phyloP scores from a whole-genome alignment of 306 rosid genomes.

The Casuarina cunninghamiana region DNA sequence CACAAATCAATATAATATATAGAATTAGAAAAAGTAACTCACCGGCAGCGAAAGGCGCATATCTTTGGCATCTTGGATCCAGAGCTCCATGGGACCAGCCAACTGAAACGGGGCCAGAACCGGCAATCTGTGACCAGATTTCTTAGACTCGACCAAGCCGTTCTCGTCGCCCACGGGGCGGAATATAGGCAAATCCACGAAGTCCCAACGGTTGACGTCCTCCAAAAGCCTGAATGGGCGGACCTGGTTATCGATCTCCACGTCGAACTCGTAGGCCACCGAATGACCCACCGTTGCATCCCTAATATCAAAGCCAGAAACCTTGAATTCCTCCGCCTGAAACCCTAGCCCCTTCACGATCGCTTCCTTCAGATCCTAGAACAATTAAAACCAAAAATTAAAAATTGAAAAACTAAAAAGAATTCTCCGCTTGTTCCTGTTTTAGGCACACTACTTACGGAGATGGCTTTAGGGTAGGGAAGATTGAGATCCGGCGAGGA shows the following conservation, averaged over 20 bases:
- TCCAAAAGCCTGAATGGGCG: constrained; percentile 86
- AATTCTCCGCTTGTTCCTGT: no score
- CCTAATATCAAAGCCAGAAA: constrained; percentile 74
- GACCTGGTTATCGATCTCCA: constrained; percentile 69
- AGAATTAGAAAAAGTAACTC: constrained; percentile 20
- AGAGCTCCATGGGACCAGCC: constrained; percentile 97
- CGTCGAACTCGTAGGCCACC: constrained; percentile 76
- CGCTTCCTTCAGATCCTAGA: constrained; percentile 80
- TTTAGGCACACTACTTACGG: constrained; percentile 34
- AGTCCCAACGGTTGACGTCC: constrained; percentile 79
- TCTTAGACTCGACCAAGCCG: constrained; percentile 47
- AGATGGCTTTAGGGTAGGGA: constrained; percentile 59
- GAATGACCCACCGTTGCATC: constrained; percentile 86
- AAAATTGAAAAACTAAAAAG: background rate
- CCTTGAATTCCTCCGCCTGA: constrained; percentile 55
- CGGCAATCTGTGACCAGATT: constrained; percentile 40
- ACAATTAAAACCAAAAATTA: no score
- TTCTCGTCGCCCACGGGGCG: constrained; percentile 28
- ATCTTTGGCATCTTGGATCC: constrained; percentile 88
- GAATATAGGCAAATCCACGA: constrained; percentile 83
- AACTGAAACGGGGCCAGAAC: constrained; percentile 90
- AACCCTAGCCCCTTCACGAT: constrained; percentile 79
- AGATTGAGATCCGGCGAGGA: constrained; percentile 42
- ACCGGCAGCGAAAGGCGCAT: constrained; percentile 87
- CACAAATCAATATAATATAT: background rate